Evolutionary conservation across 208 protist genomes (phyloP), one percentile per base, ranked within the genome.

Genomic region (Hexamita inflata): DNA sequence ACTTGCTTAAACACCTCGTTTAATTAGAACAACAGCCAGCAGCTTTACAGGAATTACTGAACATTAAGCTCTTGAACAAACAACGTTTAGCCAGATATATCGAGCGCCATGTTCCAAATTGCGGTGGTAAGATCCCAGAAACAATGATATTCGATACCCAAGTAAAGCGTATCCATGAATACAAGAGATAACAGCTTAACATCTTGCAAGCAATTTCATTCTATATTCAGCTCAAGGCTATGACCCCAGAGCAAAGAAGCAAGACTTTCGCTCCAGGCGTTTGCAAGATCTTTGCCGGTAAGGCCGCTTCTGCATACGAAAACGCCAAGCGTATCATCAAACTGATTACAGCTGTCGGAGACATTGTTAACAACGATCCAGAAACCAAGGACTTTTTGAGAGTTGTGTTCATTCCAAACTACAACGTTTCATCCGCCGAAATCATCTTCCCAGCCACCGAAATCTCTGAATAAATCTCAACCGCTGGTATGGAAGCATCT

Each of bases 81-180:
- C 57, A 81, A 42, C 29, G 79, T 19, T 74, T 92, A 0, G 83
- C 84, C 0, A 45, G 38, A 24, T 80, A 83, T 41, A 82, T 92
- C 65, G 39, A 88, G 70, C 53, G 83, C 38, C 41, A 70, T 49
- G 40, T 70, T 11, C 1, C 15, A 28, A 45, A 53, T 32, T 78
- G 78, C 73, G 84, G 79, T 32, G 65, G 87, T 57, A 74, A 79
- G 29, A 65, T 90, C 15, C 49, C 81, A 73, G 45, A 53, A 13
- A 74, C 87, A 68, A 77, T 82, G 32, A 49, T 91, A 28, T 90
- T 89, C 73, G 87, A 90, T 80, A 64, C 74, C 38, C 79, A 82
- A 57, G 87, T 91, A 34, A 92, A 92, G 83, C 76, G 90, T 65
- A 90, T 93, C 80, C 90, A 93, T 76, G 89, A 93, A 80, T 93